Conservation (phyloP, 73 alveolate species). For the Durusdinium trenchii region DNA sequence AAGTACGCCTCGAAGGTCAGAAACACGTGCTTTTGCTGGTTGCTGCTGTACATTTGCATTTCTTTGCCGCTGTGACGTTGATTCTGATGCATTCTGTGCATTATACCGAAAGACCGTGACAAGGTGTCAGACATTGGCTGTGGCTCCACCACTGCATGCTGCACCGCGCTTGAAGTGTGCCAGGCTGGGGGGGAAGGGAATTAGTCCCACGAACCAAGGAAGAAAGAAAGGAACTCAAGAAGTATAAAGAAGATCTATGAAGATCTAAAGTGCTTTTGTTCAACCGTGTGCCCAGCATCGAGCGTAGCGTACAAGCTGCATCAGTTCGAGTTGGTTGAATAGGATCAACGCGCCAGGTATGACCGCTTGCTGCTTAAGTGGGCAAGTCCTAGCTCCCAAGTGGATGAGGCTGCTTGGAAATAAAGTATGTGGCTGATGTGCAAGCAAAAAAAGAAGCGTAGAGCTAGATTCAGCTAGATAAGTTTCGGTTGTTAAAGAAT, state of each 20-base stretch:
- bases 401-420: slow-evolving; percentile 26
- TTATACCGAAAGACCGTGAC: not conserved
- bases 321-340: not conserved
- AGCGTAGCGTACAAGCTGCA: not conserved
- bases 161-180: slow-evolving; percentile 94
- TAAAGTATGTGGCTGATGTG: not conserved
- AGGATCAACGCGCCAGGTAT: not conserved
- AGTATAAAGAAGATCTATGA: too few species aligned
- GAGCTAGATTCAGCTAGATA: too few species aligned
- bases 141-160: slow-evolving; percentile 75
- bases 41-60: not conserved
- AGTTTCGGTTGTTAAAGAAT: too few species aligned
- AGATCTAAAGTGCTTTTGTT: too few species aligned
- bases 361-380: slow-evolving; percentile 81
- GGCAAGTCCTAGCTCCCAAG: slow-evolving; percentile 68
- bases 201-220: too few species aligned
- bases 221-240: too few species aligned
- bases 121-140: slow-evolving; percentile 72
- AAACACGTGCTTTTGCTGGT: not conserved
- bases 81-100: not conserved
- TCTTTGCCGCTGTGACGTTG: not conserved
- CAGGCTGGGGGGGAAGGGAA: slow-evolving; percentile 6
- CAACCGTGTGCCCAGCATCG: not conserved
- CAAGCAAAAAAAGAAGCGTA: too few species aligned
- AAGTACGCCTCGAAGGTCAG: slow-evolving; percentile 1